phyloP scores from a whole-genome alignment of 257 asterid species.

The Salvia splendens region DNA sequence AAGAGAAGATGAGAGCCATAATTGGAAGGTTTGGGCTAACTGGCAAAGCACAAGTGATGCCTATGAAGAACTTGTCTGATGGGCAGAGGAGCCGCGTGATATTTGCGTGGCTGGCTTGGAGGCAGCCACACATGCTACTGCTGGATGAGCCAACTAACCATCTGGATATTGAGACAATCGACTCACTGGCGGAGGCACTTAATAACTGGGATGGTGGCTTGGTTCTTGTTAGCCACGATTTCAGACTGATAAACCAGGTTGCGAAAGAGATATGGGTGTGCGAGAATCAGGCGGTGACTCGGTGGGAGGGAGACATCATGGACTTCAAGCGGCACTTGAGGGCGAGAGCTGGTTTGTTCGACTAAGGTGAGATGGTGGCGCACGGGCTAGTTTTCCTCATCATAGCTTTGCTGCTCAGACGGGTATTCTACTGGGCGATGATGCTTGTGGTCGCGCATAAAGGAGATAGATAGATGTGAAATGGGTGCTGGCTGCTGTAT shows the following conservation, averaged over 20 bases:
- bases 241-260: slow-evolving; percentile 97
- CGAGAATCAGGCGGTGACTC: slow-evolving; percentile 74
- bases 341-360: slow-evolving; percentile 64
- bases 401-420: slow-evolving; percentile 12
- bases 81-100: slow-evolving; percentile 90
- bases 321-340: slow-evolving; percentile 85
- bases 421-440: slow-evolving; percentile 1
- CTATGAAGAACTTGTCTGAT: slow-evolving; percentile 87
- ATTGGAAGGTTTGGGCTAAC: slow-evolving; percentile 86
- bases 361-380: slow-evolving; percentile 24
- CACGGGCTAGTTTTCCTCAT: slow-evolving; percentile 23
- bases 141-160: slow-evolving; percentile 98
- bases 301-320: slow-evolving; percentile 96
- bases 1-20: slow-evolving; percentile 90
- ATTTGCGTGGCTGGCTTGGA: slow-evolving; percentile 94
- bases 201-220: slow-evolving; percentile 97
- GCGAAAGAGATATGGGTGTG: slow-evolving; percentile 98
- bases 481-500: slow-evolving; percentile 13
- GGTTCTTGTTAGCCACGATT: slow-evolving; percentile 97
- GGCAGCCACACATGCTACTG: slow-evolving; percentile 85
- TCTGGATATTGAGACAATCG: slow-evolving; percentile 95
- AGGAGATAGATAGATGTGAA: slow-evolving; percentile 21
- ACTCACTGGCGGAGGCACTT: slow-evolving; percentile 92
- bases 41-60: slow-evolving; percentile 97
- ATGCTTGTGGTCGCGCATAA: neutral